phyloP scores from a whole-genome alignment of 2,329 filamentous ascomycete species.

The Epichloe hybrida region DNA sequence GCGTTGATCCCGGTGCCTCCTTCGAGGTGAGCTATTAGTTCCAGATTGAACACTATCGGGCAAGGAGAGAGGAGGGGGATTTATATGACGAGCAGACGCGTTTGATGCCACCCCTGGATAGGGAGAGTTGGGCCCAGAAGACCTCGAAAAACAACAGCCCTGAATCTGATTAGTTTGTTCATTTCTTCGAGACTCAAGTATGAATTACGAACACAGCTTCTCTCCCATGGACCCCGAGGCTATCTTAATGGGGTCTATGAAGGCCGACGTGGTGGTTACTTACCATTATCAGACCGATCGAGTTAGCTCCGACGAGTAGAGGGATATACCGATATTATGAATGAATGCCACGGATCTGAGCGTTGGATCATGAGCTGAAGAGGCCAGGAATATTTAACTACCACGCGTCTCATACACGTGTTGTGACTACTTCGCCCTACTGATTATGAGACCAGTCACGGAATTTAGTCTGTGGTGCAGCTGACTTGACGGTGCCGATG shows the following conservation, averaged over 20 bases:
- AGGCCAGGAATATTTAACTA: no score
- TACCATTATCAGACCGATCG: background rate
- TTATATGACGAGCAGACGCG: constrained; percentile 41
- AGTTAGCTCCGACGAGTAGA: background rate
- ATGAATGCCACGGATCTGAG: no score
- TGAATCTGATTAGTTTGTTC: constrained; percentile 13
- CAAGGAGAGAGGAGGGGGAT: constrained; percentile 24
- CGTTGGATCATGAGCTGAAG: no score
- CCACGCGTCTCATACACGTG: no score
- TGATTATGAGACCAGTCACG: no score
- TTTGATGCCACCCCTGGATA: constrained; percentile 36
- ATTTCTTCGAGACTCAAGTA: background rate
- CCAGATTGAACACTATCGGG: constrained; percentile 15
- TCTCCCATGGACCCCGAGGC: background rate
- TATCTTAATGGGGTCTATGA: background rate
- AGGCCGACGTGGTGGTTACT: background rate
- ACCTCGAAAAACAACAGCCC: constrained; percentile 47
- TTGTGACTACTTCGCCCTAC: no score
- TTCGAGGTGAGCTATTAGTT: constrained; percentile 12
- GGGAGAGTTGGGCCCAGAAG: constrained; percentile 38
- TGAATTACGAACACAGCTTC: background rate
- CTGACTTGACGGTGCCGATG: no score
- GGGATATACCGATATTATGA: no score
- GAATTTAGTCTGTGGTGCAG: no score
- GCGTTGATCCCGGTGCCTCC: constrained; percentile 22